Conservation (phyloP, 768 basidiomycete genomes). For the Lentinula lateritia region DNA sequence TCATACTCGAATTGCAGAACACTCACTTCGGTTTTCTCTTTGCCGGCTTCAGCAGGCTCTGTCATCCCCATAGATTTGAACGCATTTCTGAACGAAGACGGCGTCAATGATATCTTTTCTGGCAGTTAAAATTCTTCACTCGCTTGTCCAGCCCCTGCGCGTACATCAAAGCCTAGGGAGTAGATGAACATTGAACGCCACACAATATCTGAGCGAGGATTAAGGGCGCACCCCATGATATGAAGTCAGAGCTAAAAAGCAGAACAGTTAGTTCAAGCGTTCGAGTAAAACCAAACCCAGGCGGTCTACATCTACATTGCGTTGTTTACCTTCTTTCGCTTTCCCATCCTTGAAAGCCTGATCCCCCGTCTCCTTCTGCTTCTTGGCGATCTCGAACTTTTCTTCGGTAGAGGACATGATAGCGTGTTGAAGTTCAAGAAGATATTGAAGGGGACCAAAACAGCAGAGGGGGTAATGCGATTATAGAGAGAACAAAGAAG, state of each 20-base stretch:
- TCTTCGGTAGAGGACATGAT: background rate
- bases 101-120: background rate
- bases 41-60: constrained; percentile 25
- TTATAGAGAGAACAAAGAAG: background rate
- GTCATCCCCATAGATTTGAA: constrained; percentile 45
- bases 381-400: constrained; percentile 57
- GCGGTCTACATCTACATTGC: background rate
- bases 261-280: constrained; percentile 2
- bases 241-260: constrained; percentile 49
- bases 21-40: constrained; percentile 65
- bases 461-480: background rate
- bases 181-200: constrained; percentile 10
- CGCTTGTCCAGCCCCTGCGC: constrained; percentile 76
- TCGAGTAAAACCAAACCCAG: constrained; percentile 4
- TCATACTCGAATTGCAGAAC: background rate
- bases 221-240: constrained; percentile 61
- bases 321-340: constrained; percentile 47
- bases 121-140: constrained; percentile 13
- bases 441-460: background rate
- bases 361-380: constrained; percentile 65
- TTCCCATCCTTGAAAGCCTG: constrained; percentile 65
- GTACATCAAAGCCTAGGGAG: constrained; percentile 59
- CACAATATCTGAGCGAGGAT: background rate
- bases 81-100: constrained; percentile 38
- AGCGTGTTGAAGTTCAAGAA: background rate